Percentiles rank a stretch among this genome's conserved stretches.
phyloP scores from a whole-genome alignment of 2,329 filamentous ascomycete genomes.

The Colletotrichum zoysiae region DNA sequence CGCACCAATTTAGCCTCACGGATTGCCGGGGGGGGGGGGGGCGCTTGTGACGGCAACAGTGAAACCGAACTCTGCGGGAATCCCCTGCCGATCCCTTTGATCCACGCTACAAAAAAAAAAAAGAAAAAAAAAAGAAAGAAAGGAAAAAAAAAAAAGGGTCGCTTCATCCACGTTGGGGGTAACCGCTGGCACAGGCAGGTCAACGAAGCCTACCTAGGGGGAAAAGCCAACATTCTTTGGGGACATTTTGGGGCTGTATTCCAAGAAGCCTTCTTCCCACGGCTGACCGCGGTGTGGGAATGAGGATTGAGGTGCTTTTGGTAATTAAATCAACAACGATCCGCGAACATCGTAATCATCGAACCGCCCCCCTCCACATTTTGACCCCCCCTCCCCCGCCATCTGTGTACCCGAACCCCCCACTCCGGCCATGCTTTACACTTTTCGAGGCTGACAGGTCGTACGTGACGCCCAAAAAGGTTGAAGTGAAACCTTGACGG shows the following conservation, averaged over 20 bases:
- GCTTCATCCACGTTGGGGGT: background rate
- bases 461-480: background rate
- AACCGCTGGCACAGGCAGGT: constrained; percentile 3
- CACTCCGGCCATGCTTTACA: background rate
- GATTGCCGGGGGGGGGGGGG: no score
- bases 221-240: background rate
- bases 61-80: constrained; percentile 1
- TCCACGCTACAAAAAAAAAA: background rate
- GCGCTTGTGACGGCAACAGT: background rate
- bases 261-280: no score
- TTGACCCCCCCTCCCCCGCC: background rate
- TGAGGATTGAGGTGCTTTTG: background rate
- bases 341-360: background rate
- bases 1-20: background rate
- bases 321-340: background rate
- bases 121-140: background rate
- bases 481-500: background rate
- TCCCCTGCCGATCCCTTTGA: constrained; percentile 1
- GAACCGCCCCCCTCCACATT: background rate
- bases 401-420: background rate
- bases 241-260: background rate
- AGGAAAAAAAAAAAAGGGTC: background rate
- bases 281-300: background rate
- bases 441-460: background rate
- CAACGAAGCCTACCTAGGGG: background rate